phyloP scores from a whole-genome alignment of 495 filamentous ascomycete genomes.

The Hypoxylon cercidicola region DNA sequence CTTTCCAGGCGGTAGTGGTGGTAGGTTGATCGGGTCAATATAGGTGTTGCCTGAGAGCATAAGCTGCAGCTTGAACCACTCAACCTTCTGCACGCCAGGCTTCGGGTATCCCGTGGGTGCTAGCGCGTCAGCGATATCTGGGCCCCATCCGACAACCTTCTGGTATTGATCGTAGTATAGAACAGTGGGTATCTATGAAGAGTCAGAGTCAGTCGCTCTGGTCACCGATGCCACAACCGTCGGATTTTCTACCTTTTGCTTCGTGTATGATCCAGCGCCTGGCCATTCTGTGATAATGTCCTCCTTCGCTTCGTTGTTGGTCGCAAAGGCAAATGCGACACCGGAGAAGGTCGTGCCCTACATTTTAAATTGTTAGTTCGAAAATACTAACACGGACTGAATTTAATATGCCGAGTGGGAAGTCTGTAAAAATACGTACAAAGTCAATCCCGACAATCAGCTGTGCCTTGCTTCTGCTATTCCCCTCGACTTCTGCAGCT shows the following conservation, averaged over 20 bases:
- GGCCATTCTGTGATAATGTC: constrained; percentile 85
- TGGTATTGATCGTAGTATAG: constrained; percentile 82
- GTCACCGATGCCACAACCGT: neutral
- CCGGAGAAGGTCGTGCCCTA: constrained; percentile 81
- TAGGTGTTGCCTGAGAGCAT: constrained; percentile 83
- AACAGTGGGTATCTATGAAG: constrained; percentile 75
- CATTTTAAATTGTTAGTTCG: constrained; percentile 38
- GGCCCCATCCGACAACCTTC: constrained; percentile 80
- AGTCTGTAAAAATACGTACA: constrained; percentile 58
- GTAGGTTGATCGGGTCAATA: constrained; percentile 81
- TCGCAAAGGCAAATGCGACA: constrained; percentile 79
- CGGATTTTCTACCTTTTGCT: constrained; percentile 69
- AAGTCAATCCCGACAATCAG: constrained; percentile 85
- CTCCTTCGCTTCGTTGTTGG: constrained; percentile 79
- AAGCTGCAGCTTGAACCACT: constrained; percentile 83
- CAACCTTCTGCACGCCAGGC: constrained; percentile 79
- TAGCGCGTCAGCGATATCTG: constrained; percentile 78
- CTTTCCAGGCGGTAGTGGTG: constrained; percentile 78
- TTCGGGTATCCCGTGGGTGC: constrained; percentile 80
- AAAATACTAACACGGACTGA: neutral
- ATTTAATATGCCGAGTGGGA: neutral
- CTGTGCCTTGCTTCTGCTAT: constrained; percentile 81
- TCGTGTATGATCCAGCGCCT: constrained; percentile 77
- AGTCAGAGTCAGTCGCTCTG: constrained; percentile 34
- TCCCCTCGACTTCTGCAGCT: constrained; percentile 86